phyloP scores from a whole-genome alignment of 768 basidiomycete genomes.

The Mycena galericulata region DNA sequence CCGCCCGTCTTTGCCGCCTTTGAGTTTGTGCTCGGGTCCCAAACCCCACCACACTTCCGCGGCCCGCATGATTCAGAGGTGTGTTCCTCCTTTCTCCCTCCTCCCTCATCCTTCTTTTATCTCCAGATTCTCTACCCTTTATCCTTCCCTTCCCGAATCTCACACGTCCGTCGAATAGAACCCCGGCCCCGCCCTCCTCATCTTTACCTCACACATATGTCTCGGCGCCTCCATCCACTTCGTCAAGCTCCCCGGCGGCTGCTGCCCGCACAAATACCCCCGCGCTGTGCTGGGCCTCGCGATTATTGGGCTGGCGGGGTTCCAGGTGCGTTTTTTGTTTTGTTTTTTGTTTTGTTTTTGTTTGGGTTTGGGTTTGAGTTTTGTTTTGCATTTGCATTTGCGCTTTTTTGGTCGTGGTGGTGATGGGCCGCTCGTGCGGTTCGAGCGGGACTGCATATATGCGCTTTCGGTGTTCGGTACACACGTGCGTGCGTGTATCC shows the following conservation, averaged over 20 bases:
- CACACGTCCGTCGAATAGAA: constrained; percentile 34
- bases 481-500: too few species aligned
- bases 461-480: too few species aligned
- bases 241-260: constrained; percentile 45
- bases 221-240: constrained; percentile 54
- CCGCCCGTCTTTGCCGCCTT: constrained; percentile 50
- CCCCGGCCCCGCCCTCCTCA: constrained; percentile 49
- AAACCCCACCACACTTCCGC: constrained; percentile 33
- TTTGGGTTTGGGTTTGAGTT: too few species aligned
- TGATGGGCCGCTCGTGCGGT: too few species aligned
- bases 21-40: constrained; percentile 45
- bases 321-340: constrained; percentile 30
- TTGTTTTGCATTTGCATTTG: too few species aligned
- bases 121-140: too few species aligned
- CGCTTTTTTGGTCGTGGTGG: too few species aligned
- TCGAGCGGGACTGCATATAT: too few species aligned
- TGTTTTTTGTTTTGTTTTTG: too few species aligned
- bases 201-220: constrained; percentile 52
- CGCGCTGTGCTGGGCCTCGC: constrained; percentile 48
- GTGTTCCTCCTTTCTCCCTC: background rate
- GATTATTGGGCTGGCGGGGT: constrained; percentile 51
- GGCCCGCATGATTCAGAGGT: constrained; percentile 52
- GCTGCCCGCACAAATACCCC: constrained; percentile 41
- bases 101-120: background rate
- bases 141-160: background rate